Evolutionary conservation across 1,139 yeast genomes (phyloP).

Genomic region (Taphrina deformans): DNA sequence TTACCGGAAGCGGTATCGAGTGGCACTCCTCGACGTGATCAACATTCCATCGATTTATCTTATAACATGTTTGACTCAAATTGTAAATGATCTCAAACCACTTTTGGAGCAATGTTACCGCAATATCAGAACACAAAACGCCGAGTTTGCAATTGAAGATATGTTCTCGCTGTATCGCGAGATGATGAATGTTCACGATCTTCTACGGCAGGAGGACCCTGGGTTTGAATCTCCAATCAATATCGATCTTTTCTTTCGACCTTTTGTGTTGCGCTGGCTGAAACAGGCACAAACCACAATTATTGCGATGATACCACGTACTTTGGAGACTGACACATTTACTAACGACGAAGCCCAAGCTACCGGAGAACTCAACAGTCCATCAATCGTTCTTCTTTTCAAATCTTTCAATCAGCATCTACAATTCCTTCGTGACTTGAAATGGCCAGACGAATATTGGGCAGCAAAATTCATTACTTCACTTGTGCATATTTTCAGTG

Average conservation of each 20-base stretch:
- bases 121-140: slow-evolving; percentile 41
- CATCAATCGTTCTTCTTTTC: slow-evolving; percentile 67
- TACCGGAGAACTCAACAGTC: slow-evolving; percentile 41
- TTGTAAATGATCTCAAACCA: neutral
- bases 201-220: slow-evolving; percentile 55
- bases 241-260: slow-evolving; percentile 52
- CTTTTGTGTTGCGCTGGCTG: slow-evolving; percentile 60
- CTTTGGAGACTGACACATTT: slow-evolving; percentile 56
- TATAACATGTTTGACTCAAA: neutral
- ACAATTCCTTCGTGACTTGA: slow-evolving; percentile 54
- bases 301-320: slow-evolving; percentile 54
- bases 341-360: slow-evolving; percentile 45
- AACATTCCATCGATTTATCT: neutral
- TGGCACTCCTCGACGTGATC: slow-evolving; percentile 14
- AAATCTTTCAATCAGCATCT: slow-evolving; percentile 62
- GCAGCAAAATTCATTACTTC: slow-evolving; percentile 60
- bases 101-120: slow-evolving; percentile 42
- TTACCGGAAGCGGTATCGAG: neutral
- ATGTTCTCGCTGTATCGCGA: slow-evolving; percentile 62
- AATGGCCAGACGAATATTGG: slow-evolving; percentile 66
- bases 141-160: slow-evolving; percentile 54
- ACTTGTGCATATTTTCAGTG: slow-evolving; percentile 62
- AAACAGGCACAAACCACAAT: slow-evolving; percentile 56
- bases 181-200: slow-evolving; percentile 57
- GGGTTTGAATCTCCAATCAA: slow-evolving; percentile 36